Evolutionary conservation across 257 asterid genomes (phyloP), one percentile per base, ranked within the genome.

Genomic region (Rauvolfia tetraphylla): DNA sequence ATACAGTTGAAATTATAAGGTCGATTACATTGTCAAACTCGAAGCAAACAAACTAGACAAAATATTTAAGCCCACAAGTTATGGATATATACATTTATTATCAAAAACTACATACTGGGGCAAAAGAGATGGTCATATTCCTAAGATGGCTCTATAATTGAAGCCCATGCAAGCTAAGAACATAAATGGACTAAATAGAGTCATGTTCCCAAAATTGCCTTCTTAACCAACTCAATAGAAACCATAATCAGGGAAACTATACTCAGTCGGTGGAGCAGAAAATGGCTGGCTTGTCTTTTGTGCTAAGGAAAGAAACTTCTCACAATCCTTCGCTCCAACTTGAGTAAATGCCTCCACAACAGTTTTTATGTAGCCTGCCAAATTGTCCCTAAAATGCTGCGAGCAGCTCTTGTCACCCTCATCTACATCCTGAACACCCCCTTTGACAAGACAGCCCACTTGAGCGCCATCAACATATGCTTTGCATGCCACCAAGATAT

Each of bases 391-490:
- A 69, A 95, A 91, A 5, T 75, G 75, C 34, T 74, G 84, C 18
- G 99, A 95, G 81, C 96, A 90, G 83, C 91, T 88, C 79, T 83
- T 87, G 78, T 83, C 87, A 10, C 89, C 90, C 71, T 88, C 95
- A 38, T 89, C 96, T 3, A 90, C 91, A 57, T 92, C 97, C 75
- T 91, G 96, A 59, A 89, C 92, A 0, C 97, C 96, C 6, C 98
- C 97, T 76, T 83, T 87, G 53, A 83, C 93, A 48, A 92, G 88
- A 79, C 96, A 87, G 7, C 99, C 98, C 57, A 93, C 98, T 84
- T 85, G 96, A 75, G 96, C 97, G 61, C 99, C 99, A 2, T 91
- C 91, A 73, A 85, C 18, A 81, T 91, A 95, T 39, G 97, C 96
- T 79, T 81, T 89, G 49, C 99, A 93, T 1, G 96, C 90, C 65